Evolutionary conservation across 768 basidiomycete species (phyloP), one percentile per base, ranked within the genome.

Genomic region (Hysterangium stoloniferum): DNA sequence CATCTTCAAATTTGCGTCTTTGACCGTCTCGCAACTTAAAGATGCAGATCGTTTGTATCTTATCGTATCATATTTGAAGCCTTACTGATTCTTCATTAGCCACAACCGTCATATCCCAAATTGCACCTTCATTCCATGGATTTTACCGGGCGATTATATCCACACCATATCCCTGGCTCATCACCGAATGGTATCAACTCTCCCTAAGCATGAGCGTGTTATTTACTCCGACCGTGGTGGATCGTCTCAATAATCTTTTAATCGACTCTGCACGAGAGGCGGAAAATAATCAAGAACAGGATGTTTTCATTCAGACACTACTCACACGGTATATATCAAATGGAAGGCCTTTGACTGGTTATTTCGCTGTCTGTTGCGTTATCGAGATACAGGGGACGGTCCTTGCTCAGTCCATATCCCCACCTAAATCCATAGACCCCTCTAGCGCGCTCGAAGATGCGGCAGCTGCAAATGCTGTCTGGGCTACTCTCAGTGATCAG

Each of bases 341-440:
- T 50, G 86, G 83, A 7, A 76, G 90, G 5, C 90, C 91, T 11
- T 69, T 93, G 13, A 89, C 82, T 48, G 88, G 90, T 8, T 89
- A 90, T 61, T 92, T 93, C 57, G 75, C 87, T 48, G 80, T 91
- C n/a, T 93, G 90, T 64, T 92, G 90, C 60, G 79, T 88, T 40
- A 77, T 88, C 57, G 88, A 92, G 64, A 82, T 81, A 35, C 78
- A 86, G 58, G 90, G 88, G 84, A 91, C 88, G 4, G 73, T 88
- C 17, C 76, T 94, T 20, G 82, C 87, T 3, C 89, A 91, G 64
- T 78, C 76, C 6, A 58, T 79, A 24, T 66, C 77, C 19, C 70
- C 73, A 2, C 53, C 62, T 64, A 71, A 54, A 62, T 69, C 38
- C 58, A 38, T 50, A 0, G 40, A 52, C 48, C 49, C 54, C 11